Evolutionary conservation across 768 basidiomycete genomes (phyloP).

Genomic region (Xerocomellus chrysenteron): DNA sequence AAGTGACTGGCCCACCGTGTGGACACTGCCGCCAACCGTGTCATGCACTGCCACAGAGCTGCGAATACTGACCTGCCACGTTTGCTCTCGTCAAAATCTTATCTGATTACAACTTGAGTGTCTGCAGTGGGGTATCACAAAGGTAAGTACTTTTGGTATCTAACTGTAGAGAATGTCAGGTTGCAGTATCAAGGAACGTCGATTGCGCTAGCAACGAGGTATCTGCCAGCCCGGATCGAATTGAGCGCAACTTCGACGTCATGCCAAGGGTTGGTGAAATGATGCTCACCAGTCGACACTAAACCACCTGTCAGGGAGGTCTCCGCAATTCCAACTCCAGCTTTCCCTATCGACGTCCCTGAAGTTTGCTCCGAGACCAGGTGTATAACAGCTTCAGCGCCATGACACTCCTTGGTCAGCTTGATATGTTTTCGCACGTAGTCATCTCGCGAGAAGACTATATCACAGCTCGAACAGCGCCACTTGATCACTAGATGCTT

Average conservation of each 20-base stretch:
- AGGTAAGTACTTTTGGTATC: not conserved
- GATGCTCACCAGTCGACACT: not conserved
- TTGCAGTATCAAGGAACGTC: not conserved
- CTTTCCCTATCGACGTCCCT: not conserved
- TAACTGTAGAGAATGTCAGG: not conserved
- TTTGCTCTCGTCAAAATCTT: conserved; percentile 5
- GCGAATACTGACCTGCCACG: conserved; percentile 12
- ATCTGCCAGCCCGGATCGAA: not conserved
- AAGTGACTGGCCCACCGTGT: not conserved
- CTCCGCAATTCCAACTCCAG: not conserved
- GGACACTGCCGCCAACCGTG: too few relatives aligned
- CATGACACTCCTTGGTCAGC: conserved; percentile 1
- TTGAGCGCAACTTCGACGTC: not conserved
- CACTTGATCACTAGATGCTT: conserved; percentile 12
- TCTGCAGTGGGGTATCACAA: too few relatives aligned
- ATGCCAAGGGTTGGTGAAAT: not conserved
- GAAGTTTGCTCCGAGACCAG: not conserved
- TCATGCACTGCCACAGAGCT: conserved; percentile 15
- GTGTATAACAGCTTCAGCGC: not conserved
- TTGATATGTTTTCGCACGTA: conserved; percentile 10
- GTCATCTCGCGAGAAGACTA: conserved; percentile 5
- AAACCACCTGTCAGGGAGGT: not conserved
- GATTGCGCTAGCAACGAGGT: not conserved
- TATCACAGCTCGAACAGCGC: conserved; percentile 11
- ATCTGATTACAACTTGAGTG: conserved; percentile 1